Evolutionary conservation across 345 rosid species (phyloP).

Genomic region (Barbarea vulgaris): DNA sequence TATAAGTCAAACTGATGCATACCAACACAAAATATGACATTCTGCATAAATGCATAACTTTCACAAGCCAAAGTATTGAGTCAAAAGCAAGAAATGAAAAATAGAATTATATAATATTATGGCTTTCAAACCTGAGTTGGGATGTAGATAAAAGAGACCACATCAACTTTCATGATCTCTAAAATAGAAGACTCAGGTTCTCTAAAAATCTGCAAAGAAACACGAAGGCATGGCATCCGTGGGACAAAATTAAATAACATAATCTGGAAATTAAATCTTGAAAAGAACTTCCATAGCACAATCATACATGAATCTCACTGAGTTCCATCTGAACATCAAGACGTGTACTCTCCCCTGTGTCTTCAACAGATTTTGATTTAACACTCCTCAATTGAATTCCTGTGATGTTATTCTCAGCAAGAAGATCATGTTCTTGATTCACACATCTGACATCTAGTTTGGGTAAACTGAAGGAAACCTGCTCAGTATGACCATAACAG

Average conservation of each 20-base stretch:
- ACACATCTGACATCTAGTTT: conserved; percentile 80
- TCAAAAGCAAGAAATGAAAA: conserved; percentile 2
- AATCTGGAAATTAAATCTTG: conserved; percentile 22
- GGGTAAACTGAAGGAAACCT: conserved; percentile 78
- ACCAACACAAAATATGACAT: conserved; percentile 4
- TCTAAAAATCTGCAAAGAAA: conserved; percentile 72
- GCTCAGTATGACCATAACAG: conserved; percentile 33
- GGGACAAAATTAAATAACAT: conserved; percentile 21
- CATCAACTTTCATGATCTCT: conserved; percentile 90
- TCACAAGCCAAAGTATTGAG: conserved; percentile 24
- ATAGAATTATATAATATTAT: conserved; percentile 6
- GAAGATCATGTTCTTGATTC: conserved; percentile 66
- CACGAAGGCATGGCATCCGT: conserved; percentile 34
- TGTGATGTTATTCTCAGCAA: conserved; percentile 73
- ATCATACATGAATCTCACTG: conserved; percentile 91
- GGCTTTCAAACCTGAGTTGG: conserved; percentile 67
- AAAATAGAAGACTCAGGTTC: conserved; percentile 74
- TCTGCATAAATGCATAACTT: conserved; percentile 4
- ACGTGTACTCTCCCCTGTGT: conserved; percentile 89
- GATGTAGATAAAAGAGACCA: conserved; percentile 75
- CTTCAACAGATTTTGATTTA: conserved; percentile 77
- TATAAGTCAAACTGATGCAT: neutral
- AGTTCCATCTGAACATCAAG: conserved; percentile 89
- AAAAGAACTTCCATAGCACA: conserved; percentile 36
- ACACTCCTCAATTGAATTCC: conserved; percentile 75